These are phyloP conservation scores for Cyclotella cryptica DNA, from an alignment of 108 stramenopile genomes.

Conservation along the genomic window DNA sequence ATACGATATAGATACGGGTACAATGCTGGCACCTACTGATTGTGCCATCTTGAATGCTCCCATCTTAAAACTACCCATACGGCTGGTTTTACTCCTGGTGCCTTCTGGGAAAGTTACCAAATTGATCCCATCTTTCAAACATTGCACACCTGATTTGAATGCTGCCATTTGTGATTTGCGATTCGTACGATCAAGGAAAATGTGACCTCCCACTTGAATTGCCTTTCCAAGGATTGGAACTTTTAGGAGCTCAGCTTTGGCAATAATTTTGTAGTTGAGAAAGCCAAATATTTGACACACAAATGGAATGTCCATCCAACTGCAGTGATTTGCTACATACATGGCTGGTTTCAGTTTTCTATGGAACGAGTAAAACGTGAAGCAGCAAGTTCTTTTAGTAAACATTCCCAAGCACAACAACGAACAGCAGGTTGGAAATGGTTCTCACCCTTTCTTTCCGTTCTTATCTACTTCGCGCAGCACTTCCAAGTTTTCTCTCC, in stretches of 20 bases:
- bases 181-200: slow-evolving; percentile 55
- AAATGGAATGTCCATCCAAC: slow-evolving; percentile 70
- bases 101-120: slow-evolving; percentile 67
- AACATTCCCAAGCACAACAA: no score
- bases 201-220: slow-evolving; percentile 54
- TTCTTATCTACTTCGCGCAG: slow-evolving; percentile 46
- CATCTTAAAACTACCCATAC: slow-evolving; percentile 65
- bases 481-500: slow-evolving; percentile 51
- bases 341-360: slow-evolving; percentile 57
- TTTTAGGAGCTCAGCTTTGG: slow-evolving; percentile 61
- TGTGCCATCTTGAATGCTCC: slow-evolving; percentile 73
- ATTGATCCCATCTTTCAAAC: slow-evolving; percentile 54
- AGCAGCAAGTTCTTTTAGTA: neutral
- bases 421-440: neutral
- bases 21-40: slow-evolving; percentile 45
- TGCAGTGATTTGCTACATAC: slow-evolving; percentile 68
- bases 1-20: slow-evolving; percentile 52
- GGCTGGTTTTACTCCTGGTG: slow-evolving; percentile 56
- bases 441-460: slow-evolving; percentile 52
- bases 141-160: slow-evolving; percentile 57
- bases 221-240: slow-evolving; percentile 64
- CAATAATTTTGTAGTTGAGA: slow-evolving; percentile 61
- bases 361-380: neutral
- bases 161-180: slow-evolving; percentile 53
- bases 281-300: slow-evolving; percentile 47